Conservation (phyloP, 371 early-diverging fungal genomes). For the Syncephalastrum contaminatum region DNA sequence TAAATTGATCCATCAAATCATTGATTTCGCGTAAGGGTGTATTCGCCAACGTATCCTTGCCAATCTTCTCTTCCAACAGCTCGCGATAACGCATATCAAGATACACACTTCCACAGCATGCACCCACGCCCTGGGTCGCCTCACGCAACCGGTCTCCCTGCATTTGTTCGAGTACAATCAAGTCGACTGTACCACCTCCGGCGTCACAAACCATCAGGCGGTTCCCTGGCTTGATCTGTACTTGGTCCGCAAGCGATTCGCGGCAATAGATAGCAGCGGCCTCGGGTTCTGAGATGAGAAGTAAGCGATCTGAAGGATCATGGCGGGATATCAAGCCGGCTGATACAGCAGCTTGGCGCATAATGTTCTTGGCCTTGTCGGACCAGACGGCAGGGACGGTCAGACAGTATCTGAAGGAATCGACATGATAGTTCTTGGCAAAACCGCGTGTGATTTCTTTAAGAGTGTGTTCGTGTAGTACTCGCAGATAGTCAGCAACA, state of each 20-base stretch:
- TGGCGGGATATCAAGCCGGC: constrained; percentile 45
- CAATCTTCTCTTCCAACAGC: constrained; percentile 43
- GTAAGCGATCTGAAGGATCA: constrained; percentile 53
- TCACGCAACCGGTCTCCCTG: constrained; percentile 41
- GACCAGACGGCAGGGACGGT: constrained; percentile 56
- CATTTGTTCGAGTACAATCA: constrained; percentile 41
- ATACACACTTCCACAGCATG: constrained; percentile 58
- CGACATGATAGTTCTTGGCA: constrained; percentile 41
- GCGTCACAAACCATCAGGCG: constrained; percentile 65
- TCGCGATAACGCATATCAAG: constrained; percentile 47
- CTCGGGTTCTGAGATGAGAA: constrained; percentile 61
- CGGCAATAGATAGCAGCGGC: constrained; percentile 62
- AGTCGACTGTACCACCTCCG: constrained; percentile 64
- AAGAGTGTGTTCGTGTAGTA: constrained; percentile 37
- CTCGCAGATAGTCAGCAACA: constrained; percentile 41
- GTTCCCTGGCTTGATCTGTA: constrained; percentile 47
- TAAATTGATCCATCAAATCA: constrained; percentile 55
- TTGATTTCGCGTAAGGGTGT: constrained; percentile 45
- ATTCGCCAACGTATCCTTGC: constrained; percentile 33
- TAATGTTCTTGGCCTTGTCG: constrained; percentile 50
- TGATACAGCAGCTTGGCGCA: constrained; percentile 55
- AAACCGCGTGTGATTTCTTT: constrained; percentile 41
- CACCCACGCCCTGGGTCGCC: constrained; percentile 62
- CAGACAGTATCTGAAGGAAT: constrained; percentile 43
- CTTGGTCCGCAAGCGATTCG: constrained; percentile 50